Evolutionary conservation across 2,329 filamentous ascomycete species (phyloP).

Genomic region (Sporothrix protearum): DNA sequence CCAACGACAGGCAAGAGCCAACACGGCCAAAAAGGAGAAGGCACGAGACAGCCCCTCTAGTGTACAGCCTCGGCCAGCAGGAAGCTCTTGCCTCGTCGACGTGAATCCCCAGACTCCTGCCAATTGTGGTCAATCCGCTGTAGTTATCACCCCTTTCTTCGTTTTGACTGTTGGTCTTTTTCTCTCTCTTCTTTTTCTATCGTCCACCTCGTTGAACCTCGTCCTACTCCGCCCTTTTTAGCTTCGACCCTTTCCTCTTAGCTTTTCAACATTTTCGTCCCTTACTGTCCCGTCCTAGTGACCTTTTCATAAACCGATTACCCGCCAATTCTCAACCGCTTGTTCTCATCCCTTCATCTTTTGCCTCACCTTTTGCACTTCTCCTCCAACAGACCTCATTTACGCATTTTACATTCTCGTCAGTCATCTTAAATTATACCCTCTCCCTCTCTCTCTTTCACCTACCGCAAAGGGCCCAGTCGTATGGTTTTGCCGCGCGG

Average conservation of each 20-base stretch:
- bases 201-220: neutral
- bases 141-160: neutral
- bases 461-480: neutral
- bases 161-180: neutral
- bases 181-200: neutral
- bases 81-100: conserved; percentile 5
- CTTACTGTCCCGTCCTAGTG: neutral
- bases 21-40: neutral
- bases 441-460: neutral
- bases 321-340: neutral
- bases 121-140: neutral
- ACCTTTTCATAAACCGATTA: neutral
- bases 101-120: neutral
- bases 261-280: conserved; percentile 13
- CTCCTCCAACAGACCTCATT: neutral
- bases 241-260: conserved; percentile 1
- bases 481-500: conserved; percentile 7
- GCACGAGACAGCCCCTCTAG: conserved; percentile 10
- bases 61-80: conserved; percentile 17
- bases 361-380: neutral
- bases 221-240: neutral
- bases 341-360: neutral
- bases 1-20: neutral
- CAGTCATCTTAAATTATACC: too few relatives aligned
- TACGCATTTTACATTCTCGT: too few relatives aligned